These are phyloP conservation scores for Leucocoprinus sp. DNA, from an alignment of 768 basidiomycete species.

Conservation along the genomic window DNA sequence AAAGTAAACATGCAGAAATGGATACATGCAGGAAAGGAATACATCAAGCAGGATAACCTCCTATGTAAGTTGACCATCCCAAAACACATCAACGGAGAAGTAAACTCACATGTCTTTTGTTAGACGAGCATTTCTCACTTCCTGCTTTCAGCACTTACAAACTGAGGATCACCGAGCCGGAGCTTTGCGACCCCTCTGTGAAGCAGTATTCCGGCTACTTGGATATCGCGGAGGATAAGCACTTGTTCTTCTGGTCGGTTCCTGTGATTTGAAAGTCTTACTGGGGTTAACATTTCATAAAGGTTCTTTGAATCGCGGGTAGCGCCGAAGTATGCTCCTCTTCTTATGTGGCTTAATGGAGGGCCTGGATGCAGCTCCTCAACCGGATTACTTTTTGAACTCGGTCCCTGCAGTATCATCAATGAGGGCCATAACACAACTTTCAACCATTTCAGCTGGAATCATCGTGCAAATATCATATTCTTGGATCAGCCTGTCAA, in stretches of 20 bases:
- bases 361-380: constrained; percentile 67
- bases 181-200: constrained; percentile 72
- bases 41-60: constrained; percentile 62
- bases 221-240: constrained; percentile 70
- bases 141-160: constrained; percentile 40
- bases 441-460: constrained; percentile 82
- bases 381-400: constrained; percentile 85
- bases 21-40: constrained; percentile 55
- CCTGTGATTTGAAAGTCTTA: not conserved
- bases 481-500: constrained; percentile 80
- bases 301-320: constrained; percentile 88
- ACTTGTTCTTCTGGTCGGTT: constrained; percentile 80
- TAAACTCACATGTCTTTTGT: not conserved
- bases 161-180: constrained; percentile 58
- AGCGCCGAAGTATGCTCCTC: constrained; percentile 67
- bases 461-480: constrained; percentile 64
- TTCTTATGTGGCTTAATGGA: constrained; percentile 89
- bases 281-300: not conserved
- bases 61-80: constrained; percentile 43
- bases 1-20: constrained; percentile 51
- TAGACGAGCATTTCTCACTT: constrained; percentile 61
- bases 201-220: constrained; percentile 81
- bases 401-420: constrained; percentile 78
- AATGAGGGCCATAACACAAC: constrained; percentile 64
- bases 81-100: not conserved